These are phyloP conservation scores for Fraxinus baroniana DNA, from an alignment of 305 asterid species.

Conservation along the genomic window DNA sequence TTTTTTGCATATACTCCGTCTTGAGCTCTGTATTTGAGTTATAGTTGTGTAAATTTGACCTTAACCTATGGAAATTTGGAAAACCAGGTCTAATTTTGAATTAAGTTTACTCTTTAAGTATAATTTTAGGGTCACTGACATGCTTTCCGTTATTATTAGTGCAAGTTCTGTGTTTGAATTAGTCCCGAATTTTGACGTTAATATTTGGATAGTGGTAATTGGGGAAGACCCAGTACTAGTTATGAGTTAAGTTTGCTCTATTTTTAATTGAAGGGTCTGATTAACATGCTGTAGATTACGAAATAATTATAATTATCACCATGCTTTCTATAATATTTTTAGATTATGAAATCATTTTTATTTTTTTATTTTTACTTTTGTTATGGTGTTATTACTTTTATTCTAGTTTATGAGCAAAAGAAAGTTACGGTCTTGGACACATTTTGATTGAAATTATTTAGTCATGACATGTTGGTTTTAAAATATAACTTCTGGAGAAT, in stretches of 20 bases:
- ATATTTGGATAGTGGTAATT: not conserved
- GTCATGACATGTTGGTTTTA: not conserved
- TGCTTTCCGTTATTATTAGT: not conserved
- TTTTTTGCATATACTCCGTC: not conserved
- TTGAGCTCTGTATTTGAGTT: not conserved
- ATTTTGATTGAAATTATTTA: not conserved
- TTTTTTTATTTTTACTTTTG: not conserved
- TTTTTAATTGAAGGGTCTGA: not conserved
- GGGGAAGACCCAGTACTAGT: not conserved
- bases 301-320: not conserved
- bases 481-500: not conserved
- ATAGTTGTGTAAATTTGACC: not conserved
- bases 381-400: not conserved
- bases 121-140: not conserved
- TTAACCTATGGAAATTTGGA: not conserved
- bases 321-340: not conserved
- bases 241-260: not conserved
- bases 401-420: not conserved
- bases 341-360: not conserved
- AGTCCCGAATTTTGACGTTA: not conserved
- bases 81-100: conserved; percentile 8
- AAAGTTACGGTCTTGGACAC: not conserved
- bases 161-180: not conserved
- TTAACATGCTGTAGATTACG: not conserved
- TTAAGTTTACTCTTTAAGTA: not conserved